Conservation (phyloP, 2,329 filamentous ascomycete species). For the Cercospora brassicicola region DNA sequence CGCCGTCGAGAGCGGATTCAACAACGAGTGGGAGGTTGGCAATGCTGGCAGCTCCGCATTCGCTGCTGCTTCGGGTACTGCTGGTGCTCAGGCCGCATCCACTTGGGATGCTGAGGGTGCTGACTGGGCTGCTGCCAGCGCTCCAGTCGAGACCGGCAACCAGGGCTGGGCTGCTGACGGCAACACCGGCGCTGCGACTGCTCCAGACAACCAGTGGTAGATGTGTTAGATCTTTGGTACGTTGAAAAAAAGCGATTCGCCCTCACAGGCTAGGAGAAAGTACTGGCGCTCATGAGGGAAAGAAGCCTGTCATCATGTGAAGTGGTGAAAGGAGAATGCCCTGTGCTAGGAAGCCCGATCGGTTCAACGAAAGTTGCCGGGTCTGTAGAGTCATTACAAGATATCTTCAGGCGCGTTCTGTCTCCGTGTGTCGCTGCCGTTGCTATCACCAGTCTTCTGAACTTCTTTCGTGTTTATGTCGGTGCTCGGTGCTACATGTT, state of each 20-base stretch:
- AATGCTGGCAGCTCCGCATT: constrained; percentile 61
- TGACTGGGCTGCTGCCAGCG: constrained; percentile 67
- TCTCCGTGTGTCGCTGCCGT: neutral
- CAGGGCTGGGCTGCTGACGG: constrained; percentile 53
- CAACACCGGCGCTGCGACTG: constrained; percentile 32
- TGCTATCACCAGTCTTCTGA: neutral
- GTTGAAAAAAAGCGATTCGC: constrained; percentile 22
- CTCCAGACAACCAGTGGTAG: constrained; percentile 50
- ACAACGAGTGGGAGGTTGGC: constrained; percentile 81
- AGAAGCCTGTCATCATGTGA: constrained; percentile 72
- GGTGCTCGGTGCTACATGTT: neutral
- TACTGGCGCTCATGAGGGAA: constrained; percentile 95
- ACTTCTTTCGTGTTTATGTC: neutral
- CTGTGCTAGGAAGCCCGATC: constrained; percentile 63
- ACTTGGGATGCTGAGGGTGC: constrained; percentile 63
- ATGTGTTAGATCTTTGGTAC: constrained; percentile 28
- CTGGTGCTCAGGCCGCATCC: constrained; percentile 61
- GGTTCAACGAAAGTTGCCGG: constrained; percentile 35
- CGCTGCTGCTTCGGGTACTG: constrained; percentile 59
- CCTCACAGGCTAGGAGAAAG: constrained; percentile 30
- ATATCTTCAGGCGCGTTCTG: constrained; percentile 17
- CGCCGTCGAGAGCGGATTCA: constrained; percentile 77
- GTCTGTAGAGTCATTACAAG: constrained; percentile 31
- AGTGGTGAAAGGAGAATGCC: constrained; percentile 81
- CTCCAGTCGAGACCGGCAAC: constrained; percentile 48